These are phyloP conservation scores for Globisporangium viniferum DNA, from an alignment of 352 stramenopile species.

Conservation along the genomic window DNA sequence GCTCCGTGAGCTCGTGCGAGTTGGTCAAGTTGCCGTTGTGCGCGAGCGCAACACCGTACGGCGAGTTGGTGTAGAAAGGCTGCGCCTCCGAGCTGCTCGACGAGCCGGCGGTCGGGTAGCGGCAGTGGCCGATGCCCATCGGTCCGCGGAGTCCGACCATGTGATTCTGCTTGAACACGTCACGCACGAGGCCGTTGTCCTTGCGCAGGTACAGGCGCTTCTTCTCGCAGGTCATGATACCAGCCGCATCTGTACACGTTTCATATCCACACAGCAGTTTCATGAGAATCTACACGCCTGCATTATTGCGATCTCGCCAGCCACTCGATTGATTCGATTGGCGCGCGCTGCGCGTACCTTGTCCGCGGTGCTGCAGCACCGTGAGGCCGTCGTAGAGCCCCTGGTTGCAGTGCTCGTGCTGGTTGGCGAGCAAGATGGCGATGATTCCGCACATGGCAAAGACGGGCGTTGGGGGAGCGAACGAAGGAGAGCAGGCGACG, in stretches of 20 bases:
- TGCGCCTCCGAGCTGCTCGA: slow-evolving; percentile 91
- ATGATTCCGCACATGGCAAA: slow-evolving; percentile 98
- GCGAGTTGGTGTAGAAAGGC: slow-evolving; percentile 99
- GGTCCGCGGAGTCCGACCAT: slow-evolving; percentile 95
- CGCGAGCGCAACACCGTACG: slow-evolving; percentile 96
- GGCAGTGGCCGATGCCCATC: slow-evolving; percentile 97
- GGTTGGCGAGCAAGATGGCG: slow-evolving; percentile 93
- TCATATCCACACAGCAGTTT: neutral
- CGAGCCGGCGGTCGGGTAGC: slow-evolving; percentile 97
- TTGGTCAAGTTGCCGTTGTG: slow-evolving; percentile 99
- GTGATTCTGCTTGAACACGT: slow-evolving; percentile 99
- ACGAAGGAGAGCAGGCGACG: neutral
- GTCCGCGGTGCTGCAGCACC: slow-evolving; percentile 97
- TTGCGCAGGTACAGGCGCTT: slow-evolving; percentile 96
- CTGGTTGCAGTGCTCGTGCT: slow-evolving; percentile 93
- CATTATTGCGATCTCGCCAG: neutral
- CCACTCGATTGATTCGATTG: neutral
- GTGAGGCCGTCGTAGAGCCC: slow-evolving; percentile 96
- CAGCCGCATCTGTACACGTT: slow-evolving; percentile 75
- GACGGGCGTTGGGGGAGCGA: neutral
- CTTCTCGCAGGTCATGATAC: slow-evolving; percentile 95
- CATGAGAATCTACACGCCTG: neutral
- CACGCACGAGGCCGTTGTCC: slow-evolving; percentile 97
- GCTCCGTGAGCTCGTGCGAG: slow-evolving; percentile 92
- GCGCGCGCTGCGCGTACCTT: slow-evolving; percentile 52